These are phyloP conservation scores for Chlorella sp. DNA, from an alignment of 139 green algal genomes.

Conservation along the genomic window DNA sequence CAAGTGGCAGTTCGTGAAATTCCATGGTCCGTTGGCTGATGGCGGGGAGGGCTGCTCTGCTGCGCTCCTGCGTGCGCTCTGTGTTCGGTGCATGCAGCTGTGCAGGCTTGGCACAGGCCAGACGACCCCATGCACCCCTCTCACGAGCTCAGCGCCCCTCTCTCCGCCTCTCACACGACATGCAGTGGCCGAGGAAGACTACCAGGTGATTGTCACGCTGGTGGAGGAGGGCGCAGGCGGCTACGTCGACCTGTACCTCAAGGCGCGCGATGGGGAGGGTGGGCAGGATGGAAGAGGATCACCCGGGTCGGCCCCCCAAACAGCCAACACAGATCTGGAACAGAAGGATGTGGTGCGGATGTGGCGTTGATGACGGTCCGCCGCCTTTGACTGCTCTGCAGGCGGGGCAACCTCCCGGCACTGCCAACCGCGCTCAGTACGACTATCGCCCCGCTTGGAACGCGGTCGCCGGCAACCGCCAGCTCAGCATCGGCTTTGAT, in stretches of 20 bases:
- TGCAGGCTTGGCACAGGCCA: not conserved
- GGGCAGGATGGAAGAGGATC: not conserved
- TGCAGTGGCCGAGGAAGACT: conserved; percentile 42
- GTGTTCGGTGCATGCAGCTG: not conserved
- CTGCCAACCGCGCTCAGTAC: not conserved
- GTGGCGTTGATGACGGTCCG: not conserved
- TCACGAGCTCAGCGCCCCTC: not conserved
- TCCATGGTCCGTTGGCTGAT: not conserved
- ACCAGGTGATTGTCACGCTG: conserved; percentile 47
- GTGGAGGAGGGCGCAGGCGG: conserved; percentile 15
- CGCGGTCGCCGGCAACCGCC: too few species aligned
- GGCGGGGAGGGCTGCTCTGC: not conserved
- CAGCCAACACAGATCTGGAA: not conserved
- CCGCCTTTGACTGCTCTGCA: not conserved
- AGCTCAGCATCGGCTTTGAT: not conserved
- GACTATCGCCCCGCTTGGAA: not conserved
- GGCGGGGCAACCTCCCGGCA: not conserved
- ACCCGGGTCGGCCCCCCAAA: not conserved
- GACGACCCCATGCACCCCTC: not conserved
- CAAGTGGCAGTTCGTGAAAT: not conserved
- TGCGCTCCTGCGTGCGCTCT: not conserved
- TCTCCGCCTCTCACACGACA: conserved; percentile 5
- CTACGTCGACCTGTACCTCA: conserved; percentile 9
- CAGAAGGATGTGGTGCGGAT: not conserved
- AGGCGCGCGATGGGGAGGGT: conserved; percentile 6